phyloP scores from a whole-genome alignment of 2,329 filamentous ascomycete species.

The Periconia macrospinosa region DNA sequence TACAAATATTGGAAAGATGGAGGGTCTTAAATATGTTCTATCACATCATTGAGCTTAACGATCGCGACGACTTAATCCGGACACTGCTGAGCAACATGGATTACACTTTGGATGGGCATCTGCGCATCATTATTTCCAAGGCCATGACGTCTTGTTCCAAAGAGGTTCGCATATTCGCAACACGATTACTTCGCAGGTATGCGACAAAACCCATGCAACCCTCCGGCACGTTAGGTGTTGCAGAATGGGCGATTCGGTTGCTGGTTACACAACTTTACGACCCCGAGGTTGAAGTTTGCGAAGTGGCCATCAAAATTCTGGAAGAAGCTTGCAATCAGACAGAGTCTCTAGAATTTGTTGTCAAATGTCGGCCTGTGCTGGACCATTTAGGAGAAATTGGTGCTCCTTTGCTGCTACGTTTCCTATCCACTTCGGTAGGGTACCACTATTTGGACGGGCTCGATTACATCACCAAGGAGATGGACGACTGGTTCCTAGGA shows the following conservation, averaged over 20 bases:
- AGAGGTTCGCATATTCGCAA: conserved; percentile 86
- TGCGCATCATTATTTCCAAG: conserved; percentile 89
- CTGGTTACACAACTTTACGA: conserved; percentile 99
- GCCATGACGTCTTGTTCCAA: conserved; percentile 90
- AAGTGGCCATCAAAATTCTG: conserved; percentile 93
- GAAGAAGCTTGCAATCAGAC: conserved; percentile 97
- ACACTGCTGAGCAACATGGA: conserved; percentile 88
- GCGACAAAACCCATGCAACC: conserved; percentile 62
- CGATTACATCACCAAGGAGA: conserved; percentile 98
- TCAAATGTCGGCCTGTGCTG: conserved; percentile 90
- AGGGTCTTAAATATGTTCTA: conserved; percentile 99
- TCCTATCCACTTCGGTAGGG: conserved; percentile 92
- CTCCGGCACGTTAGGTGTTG: conserved; percentile 58
- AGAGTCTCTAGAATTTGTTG: conserved; percentile 89
- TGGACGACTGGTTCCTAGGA: conserved; percentile 99
- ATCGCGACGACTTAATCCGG: conserved; percentile 89
- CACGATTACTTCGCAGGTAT: conserved; percentile 84
- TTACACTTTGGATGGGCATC: conserved; percentile 81
- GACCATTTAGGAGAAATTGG: conserved; percentile 97
- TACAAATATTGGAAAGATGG: conserved; percentile 92
- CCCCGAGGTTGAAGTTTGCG: conserved; percentile 93
- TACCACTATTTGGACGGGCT: conserved; percentile 96
- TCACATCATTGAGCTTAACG: conserved; percentile 89
- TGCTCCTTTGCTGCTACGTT: conserved; percentile 86
- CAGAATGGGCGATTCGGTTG: conserved; percentile 93